A percentile compares a stretch with the other conserved stretches of the same genome.
phyloP scores from a whole-genome alignment of 768 basidiomycete genomes.

The Nidularia pulvinata region DNA sequence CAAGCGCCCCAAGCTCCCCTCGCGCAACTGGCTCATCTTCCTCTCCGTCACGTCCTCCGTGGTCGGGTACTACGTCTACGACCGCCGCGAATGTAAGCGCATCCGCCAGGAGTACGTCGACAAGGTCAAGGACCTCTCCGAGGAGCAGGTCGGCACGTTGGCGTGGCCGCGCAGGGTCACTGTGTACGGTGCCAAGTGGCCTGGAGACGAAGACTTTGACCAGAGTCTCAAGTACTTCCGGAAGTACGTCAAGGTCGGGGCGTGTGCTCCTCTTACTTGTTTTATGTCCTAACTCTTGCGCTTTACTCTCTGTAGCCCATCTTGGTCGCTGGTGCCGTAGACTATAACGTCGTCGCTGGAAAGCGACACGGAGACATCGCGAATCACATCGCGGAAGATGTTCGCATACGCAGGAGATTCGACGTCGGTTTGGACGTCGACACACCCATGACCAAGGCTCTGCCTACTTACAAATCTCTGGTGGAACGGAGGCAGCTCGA shows the following conservation, averaged over 20 bases:
- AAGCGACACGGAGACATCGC: slow-evolving; percentile 87
- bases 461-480: slow-evolving; percentile 54
- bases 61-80: slow-evolving; percentile 79
- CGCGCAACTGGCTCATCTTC: slow-evolving; percentile 95
- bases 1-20: slow-evolving; percentile 85
- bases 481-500: slow-evolving; percentile 55
- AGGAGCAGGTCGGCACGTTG: slow-evolving; percentile 61
- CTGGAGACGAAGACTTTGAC: slow-evolving; percentile 92
- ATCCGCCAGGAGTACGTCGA: slow-evolving; percentile 81
- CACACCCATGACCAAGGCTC: slow-evolving; percentile 33
- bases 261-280: background rate
- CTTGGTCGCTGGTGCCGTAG: slow-evolving; percentile 91
- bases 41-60: slow-evolving; percentile 72
- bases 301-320: slow-evolving; percentile 62
- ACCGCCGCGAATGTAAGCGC: slow-evolving; percentile 76
- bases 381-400: slow-evolving; percentile 70
- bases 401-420: slow-evolving; percentile 68
- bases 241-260: slow-evolving; percentile 92
- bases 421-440: slow-evolving; percentile 62
- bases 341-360: slow-evolving; percentile 84
- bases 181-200: slow-evolving; percentile 91
- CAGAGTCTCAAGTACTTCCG: slow-evolving; percentile 87
- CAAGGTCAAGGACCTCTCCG: slow-evolving; percentile 76
- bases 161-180: slow-evolving; percentile 78
- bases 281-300: background rate